Evolutionary conservation across 129 eudicot species (phyloP).

Genomic region (Daucus carota): DH1_v3.0 NC_030382.2:47898501-47899000

Average conservation of each 20-base stretch:
- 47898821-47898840: constrained; percentile 91
- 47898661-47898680: not conserved
- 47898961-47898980: not conserved
- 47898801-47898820: constrained; percentile 18
- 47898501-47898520: not conserved
- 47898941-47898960: not conserved
- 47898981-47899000: not conserved
- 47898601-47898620: not conserved
- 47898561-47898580: not conserved
- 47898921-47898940: constrained; percentile 63
- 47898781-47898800: not conserved
- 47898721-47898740: not conserved
- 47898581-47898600: not conserved
- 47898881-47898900: constrained; percentile 91
- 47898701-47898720: not conserved
- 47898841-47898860: constrained; percentile 95
- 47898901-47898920: constrained; percentile 95
- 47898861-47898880: constrained; percentile 99
- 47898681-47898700: not conserved
- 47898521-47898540: not conserved
- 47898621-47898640: not conserved
- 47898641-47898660: not conserved
- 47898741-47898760: not conserved
- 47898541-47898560: not conserved
- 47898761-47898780: not conserved